Conservation (phyloP, 73 alveolate genomes). For the Effrenium voratum region DNA sequence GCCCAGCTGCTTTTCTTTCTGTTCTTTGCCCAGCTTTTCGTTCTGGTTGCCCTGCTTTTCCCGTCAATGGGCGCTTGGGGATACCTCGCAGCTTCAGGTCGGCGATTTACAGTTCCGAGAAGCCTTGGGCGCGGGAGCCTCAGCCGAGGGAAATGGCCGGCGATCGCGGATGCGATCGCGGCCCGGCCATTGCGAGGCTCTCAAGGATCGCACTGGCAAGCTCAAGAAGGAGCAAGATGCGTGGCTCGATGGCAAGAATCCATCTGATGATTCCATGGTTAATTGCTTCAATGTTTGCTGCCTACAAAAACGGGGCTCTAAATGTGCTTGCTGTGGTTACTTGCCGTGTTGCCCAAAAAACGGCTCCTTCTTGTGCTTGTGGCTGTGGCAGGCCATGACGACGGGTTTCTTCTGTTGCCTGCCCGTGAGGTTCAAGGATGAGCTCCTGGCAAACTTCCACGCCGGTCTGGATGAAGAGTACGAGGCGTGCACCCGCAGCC, state of each 20-base stretch:
- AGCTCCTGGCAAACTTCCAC: conserved; percentile 77
- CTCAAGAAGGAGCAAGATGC: conserved; percentile 89
- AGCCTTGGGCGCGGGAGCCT: conserved; percentile 70
- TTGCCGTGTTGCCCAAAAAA: too few relatives aligned
- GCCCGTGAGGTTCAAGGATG: conserved; percentile 64
- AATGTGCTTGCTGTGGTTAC: too few relatives aligned
- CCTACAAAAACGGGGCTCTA: too few relatives aligned
- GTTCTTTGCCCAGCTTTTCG: not conserved
- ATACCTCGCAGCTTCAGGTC: conserved; percentile 1
- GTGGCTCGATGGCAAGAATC: conserved; percentile 7
- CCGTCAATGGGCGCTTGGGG: too few relatives aligned
- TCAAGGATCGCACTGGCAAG: conserved; percentile 88
- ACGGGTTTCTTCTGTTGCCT: not conserved
- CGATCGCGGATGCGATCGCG: not conserved
- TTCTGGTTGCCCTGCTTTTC: too few relatives aligned
- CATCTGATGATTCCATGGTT: too few relatives aligned
- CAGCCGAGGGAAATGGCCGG: not conserved
- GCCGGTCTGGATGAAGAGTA: conserved; percentile 44
- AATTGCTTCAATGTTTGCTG: too few relatives aligned
- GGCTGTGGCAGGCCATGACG: too few relatives aligned
- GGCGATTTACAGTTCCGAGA: conserved; percentile 89
- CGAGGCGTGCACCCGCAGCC: not conserved
- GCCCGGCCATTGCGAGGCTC: conserved; percentile 26
- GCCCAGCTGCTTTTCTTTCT: not conserved
- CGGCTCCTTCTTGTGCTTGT: too few relatives aligned